Evolutionary conservation across 2,329 filamentous ascomycete genomes (phyloP).

Genomic region (Polytolypa hystricis): DNA sequence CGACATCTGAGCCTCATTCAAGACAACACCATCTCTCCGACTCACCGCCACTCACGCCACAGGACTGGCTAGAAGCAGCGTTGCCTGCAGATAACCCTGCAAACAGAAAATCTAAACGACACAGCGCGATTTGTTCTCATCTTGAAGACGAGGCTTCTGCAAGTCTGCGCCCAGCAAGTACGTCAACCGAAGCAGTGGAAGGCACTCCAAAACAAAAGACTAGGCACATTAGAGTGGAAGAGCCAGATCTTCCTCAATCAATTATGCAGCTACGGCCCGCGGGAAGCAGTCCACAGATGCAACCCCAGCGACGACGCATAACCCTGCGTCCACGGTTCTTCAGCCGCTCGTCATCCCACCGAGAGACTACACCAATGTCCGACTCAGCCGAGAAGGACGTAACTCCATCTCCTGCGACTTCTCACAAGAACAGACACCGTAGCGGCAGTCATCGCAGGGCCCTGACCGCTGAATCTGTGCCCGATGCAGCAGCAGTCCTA

Average conservation of each 20-base stretch:
- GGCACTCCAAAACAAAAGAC: neutral
- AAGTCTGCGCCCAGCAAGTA: neutral
- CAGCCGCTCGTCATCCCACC: slow-evolving; percentile 15
- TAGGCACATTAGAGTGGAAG: no score
- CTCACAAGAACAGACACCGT: neutral
- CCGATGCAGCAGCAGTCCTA: no score
- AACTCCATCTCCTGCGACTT: slow-evolving; percentile 25
- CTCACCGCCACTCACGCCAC: slow-evolving; percentile 27
- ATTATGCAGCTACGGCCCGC: no score
- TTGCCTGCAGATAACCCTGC: slow-evolving; percentile 14
- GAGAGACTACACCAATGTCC: slow-evolving; percentile 16
- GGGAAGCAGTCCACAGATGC: slow-evolving; percentile 5
- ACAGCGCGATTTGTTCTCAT: no score
- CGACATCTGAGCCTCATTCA: neutral
- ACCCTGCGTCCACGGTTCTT: slow-evolving; percentile 29
- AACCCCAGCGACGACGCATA: slow-evolving; percentile 23
- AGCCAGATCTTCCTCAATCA: no score
- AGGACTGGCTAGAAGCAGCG: slow-evolving; percentile 33
- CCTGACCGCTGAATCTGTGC: no score
- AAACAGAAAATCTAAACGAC: slow-evolving; percentile 15
- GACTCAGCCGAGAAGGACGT: slow-evolving; percentile 19
- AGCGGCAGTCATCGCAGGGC: neutral
- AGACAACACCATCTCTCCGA: slow-evolving; percentile 8
- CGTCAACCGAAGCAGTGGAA: neutral
- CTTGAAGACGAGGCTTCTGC: no score